phyloP scores from a whole-genome alignment of 805 yeast species.

The Lipomyces chichibuensis region DNA sequence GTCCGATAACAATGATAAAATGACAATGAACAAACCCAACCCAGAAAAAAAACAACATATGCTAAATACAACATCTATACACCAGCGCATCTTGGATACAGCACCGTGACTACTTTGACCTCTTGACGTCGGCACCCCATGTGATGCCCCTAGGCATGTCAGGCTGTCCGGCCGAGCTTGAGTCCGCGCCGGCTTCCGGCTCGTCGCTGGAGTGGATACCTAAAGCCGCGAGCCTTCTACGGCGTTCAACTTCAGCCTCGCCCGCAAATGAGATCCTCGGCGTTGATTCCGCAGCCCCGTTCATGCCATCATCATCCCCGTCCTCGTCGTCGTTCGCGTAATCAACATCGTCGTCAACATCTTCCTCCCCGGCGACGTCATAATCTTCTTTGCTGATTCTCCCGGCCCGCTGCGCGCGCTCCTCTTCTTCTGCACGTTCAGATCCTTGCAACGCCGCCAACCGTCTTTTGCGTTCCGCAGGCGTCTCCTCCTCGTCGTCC shows the following conservation, averaged over 20 bases:
- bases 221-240: slow-evolving; percentile 56
- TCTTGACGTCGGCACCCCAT: slow-evolving; percentile 29
- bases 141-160: slow-evolving; percentile 23
- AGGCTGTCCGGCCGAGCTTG: slow-evolving; percentile 5
- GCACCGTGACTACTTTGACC: slow-evolving; percentile 7
- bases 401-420: slow-evolving; percentile 37
- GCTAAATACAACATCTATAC: background rate
- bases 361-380: slow-evolving; percentile 33
- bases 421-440: slow-evolving; percentile 36
- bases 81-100: background rate
- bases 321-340: slow-evolving; percentile 41
- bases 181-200: slow-evolving; percentile 2
- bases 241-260: slow-evolving; percentile 70
- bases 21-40: background rate
- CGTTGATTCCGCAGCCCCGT: slow-evolving; percentile 4
- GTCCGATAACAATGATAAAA: background rate
- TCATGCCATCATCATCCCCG: slow-evolving; percentile 31
- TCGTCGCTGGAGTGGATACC: slow-evolving; percentile 39
- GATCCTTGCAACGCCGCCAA: slow-evolving; percentile 38
- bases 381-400: slow-evolving; percentile 32
- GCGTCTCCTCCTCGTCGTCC: slow-evolving; percentile 38
- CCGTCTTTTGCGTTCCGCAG: slow-evolving; percentile 31
- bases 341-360: slow-evolving; percentile 17
- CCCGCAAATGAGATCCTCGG: slow-evolving; percentile 36
- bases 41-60: background rate